A percentile compares a stretch with the other conserved stretches of the same genome.
Evolutionary conservation across 306 rosid genomes (phyloP).

Genomic region (Pyrus pyrifolia): DNA sequence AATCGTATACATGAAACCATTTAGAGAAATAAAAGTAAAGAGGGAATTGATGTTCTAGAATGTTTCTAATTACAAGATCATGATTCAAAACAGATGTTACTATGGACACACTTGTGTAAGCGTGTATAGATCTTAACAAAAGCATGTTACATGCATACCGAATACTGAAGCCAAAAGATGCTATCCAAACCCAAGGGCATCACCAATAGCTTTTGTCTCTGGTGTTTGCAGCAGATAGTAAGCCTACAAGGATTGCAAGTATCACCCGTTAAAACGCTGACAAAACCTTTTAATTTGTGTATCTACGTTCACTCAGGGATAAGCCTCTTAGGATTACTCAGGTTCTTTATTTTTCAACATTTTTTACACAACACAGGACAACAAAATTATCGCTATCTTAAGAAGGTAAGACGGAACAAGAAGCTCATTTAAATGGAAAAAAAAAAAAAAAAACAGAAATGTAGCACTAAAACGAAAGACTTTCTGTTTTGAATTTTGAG

Average conservation of each 20-base stretch:
- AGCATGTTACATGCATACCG: conserved; percentile 1
- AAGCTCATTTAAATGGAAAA: not conserved
- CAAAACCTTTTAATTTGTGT: no score
- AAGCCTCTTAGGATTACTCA: not conserved
- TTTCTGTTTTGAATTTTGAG: not conserved
- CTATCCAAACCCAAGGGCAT: no score
- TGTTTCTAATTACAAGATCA: not conserved
- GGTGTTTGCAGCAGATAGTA: conserved; percentile 12
- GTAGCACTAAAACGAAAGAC: not conserved
- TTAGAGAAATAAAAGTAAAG: not conserved
- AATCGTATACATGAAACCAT: conserved; percentile 11
- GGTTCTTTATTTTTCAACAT: not conserved
- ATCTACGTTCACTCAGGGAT: not conserved
- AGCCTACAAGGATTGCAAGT: conserved; percentile 7
- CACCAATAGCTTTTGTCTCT: not conserved
- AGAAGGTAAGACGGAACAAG: not conserved
- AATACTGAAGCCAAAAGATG: conserved; percentile 16
- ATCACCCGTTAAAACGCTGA: not conserved
- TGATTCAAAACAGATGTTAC: not conserved
- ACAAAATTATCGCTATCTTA: not conserved
- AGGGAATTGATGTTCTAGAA: not conserved
- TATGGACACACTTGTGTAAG: not conserved
- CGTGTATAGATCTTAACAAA: not conserved
- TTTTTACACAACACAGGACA: not conserved
- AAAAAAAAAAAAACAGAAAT: not conserved